Evolutionary conservation across 139 green algal species (phyloP), one percentile per base, ranked within the genome.

Genomic region (Prasinococcaceae sp.): DNA sequence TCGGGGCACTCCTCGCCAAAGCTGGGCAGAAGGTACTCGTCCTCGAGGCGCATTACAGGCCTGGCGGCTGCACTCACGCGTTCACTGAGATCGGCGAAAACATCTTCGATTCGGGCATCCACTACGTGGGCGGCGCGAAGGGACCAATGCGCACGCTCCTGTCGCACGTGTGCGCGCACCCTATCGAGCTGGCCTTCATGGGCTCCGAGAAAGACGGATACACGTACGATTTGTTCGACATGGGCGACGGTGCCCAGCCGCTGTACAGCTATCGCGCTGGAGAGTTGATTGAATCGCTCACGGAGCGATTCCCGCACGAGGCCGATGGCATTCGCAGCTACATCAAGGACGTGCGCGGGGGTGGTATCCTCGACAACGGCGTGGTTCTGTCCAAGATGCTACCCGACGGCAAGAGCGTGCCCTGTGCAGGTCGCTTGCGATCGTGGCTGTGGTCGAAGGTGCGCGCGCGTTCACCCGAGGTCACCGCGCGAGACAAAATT

Each of bases 1-100:
- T 26, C 24, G 54, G 9, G 6, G 54, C 54, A n/a, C 43, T 63
- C 23, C 28, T 56, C 16, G 19, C 55, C 19, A 35, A 26, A 6
- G 32, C 51, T 5, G 55, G 55, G 19, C 50, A 56, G 44, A 26
- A n/a, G 5, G 55, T 64, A 3, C 51, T 47, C 4, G 55, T 64
- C 23, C 47, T 55, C 5, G 55, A 64, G 44, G 14, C 28, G 22
- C 55, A 64, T 25, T 50, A 64, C 33, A 17, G 38, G 9, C 55
- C 55, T 16, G 55, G 55, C 6, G 55, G 55, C 4, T 50, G 39
- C 32, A 55, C 47, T 3, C 55, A 64, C 37, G 48, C 30, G n/a
- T 64, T 54, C 32, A 27, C 16, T 4, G 47, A 55, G 47, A 5
- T 44, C 20, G 47, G 47, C 9, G 32, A 55, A 4, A 45, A 26